A percentile compares a stretch with the other conserved stretches of the same genome.
Evolutionary conservation across 2,329 filamentous ascomycete species (phyloP).

Genomic region (Ceratocystis smalleyi): DNA sequence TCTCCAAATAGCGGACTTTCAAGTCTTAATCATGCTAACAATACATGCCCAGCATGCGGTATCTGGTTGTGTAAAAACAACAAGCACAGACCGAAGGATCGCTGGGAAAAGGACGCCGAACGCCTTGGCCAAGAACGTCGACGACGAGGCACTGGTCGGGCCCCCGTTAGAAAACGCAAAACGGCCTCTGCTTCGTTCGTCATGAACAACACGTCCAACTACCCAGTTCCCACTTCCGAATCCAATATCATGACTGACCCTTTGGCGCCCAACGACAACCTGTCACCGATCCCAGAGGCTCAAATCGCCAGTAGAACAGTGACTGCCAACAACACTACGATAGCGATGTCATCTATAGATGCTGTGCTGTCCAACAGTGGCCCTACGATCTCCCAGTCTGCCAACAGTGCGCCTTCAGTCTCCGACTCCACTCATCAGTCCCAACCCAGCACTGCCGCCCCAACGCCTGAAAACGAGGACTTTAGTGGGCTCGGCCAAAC

Average conservation of each 20-base stretch:
- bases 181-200: constrained; percentile 25
- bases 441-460: constrained; percentile 1
- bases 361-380: neutral
- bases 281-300: constrained; percentile 13
- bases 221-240: constrained; percentile 35
- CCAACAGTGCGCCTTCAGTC: constrained; percentile 18
- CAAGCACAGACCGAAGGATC: constrained; percentile 63
- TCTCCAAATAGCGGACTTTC: constrained; percentile 16
- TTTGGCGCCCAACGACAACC: constrained; percentile 30
- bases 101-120: constrained; percentile 56
- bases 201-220: constrained; percentile 23
- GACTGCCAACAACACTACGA: neutral
- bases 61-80: constrained; percentile 88
- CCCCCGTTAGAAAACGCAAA: constrained; percentile 32
- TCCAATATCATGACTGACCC: constrained; percentile 40
- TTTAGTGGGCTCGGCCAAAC: constrained; percentile 36
- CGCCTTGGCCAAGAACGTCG: constrained; percentile 37
- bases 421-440: constrained; percentile 1
- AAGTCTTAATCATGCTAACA: constrained; percentile 22
- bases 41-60: constrained; percentile 50
- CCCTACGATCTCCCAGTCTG: neutral
- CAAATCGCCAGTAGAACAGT: constrained; percentile 4
- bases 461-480: constrained; percentile 12
- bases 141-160: constrained; percentile 31
- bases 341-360: neutral